These are phyloP conservation scores for Mucor lusitanicus DNA, from an alignment of 371 early-diverging fungal species.

Conservation along the genomic window DNA sequence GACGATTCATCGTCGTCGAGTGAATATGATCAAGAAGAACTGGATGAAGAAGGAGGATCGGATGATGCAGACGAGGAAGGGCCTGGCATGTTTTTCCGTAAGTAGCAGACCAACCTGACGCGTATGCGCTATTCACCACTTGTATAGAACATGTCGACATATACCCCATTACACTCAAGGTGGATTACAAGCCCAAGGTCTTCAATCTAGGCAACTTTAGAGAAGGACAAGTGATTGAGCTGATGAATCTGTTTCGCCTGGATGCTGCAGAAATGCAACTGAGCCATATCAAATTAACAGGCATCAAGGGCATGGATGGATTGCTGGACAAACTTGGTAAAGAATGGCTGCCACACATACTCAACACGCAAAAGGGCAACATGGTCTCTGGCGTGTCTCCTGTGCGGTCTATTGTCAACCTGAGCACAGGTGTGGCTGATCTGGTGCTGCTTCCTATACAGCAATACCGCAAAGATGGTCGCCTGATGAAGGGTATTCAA, in stretches of 20 bases:
- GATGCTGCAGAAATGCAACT: constrained; percentile 90
- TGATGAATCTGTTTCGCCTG: constrained; percentile 91
- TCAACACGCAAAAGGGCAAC: constrained; percentile 83
- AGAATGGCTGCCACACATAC: constrained; percentile 91
- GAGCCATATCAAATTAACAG: constrained; percentile 73
- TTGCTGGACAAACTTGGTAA: constrained; percentile 64
- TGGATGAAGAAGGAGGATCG: neutral
- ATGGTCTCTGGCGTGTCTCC: constrained; percentile 93
- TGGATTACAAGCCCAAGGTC: constrained; percentile 97
- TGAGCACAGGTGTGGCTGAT: constrained; percentile 92
- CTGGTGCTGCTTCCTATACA: constrained; percentile 90
- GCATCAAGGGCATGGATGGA: constrained; percentile 64
- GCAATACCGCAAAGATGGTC: constrained; percentile 92
- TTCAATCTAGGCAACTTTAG: constrained; percentile 74
- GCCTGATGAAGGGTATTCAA: constrained; percentile 83
- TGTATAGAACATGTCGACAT: constrained; percentile 67
- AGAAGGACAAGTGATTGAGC: constrained; percentile 81
- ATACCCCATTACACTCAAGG: constrained; percentile 75
- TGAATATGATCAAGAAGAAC: neutral
- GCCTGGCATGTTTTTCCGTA: constrained; percentile 64
- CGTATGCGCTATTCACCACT: neutral
- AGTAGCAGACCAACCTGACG: no score
- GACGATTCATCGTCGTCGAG: no score
- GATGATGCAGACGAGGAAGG: constrained; percentile 12
- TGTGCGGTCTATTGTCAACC: constrained; percentile 84